Evolutionary conservation across 495 filamentous ascomycete genomes (phyloP), one percentile per base, ranked within the genome.

Genomic region (Beverwykella pulmonaria): DNA sequence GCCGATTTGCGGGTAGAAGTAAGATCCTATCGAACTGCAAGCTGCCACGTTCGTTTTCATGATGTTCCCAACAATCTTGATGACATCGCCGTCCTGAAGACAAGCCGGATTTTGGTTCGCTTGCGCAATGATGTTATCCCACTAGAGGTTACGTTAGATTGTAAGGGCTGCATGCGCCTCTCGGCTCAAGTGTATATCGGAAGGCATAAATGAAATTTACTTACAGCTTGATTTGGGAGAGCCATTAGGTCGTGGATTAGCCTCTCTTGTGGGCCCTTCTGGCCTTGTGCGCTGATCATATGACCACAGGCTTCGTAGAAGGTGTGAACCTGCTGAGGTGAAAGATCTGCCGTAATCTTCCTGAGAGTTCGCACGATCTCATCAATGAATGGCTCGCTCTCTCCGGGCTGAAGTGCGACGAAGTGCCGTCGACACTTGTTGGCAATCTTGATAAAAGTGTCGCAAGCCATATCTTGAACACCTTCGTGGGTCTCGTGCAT

Each of bases 401-500:
- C 94, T 61, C 93, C 93, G 5, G 95, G 92, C 72, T 99, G 94
- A 23, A 96, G 79, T 0, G 92, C 93, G 52, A 99, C 94, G 73
- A 99, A 99, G 77, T 99, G 95, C 50, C 94, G 87, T 72, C 92
- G 89, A 81, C 94, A 99, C 78, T 97, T 96, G 76, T 94, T 94
- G 46, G 94, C 95, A 67, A 99, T 99, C 81, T 99, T 99, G 80
- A 99, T 99, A 75, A 99, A 99, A 0, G 94, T 99, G 79, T 99
- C 94, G 71, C 94, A 99, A 68, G 94, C 94, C 94, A 99, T 99
- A 75, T 99, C 94, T 80, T 99, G 94, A 52, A 99, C 94, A 80
- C 91, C 94, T 84, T 99, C 94, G 74, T 99, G 94, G 4, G 94
- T 98, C 75, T 99, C 94, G 77, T 99, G 94, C 94, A 99, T 99